Evolutionary conservation across 768 basidiomycete species (phyloP), one percentile per base, ranked within the genome.

Genomic region (Lepiota venenata): DNA sequence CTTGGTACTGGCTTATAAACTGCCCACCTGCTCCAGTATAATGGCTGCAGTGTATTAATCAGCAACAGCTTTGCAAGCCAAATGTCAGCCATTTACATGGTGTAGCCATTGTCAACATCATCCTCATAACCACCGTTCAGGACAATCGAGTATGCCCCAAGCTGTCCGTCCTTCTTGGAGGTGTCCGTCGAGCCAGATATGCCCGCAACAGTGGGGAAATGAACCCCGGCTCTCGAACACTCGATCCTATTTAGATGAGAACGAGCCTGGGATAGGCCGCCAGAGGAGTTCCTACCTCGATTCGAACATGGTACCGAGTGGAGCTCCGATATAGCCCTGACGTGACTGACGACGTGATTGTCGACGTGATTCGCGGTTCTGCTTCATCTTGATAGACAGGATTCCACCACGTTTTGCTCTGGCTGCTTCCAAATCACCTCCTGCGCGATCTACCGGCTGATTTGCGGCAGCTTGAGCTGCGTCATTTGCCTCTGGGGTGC

Each of bases 11-110:
- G 20, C 21, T 39, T 2, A 8, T 6, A 15, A 12, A 32, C 12
- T 25, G n/a, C 27, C 46, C 35, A 73, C 75, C 74, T 52, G 73
- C 69, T 14, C 75, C 75, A 29, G 74, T 75, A 55, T 77, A 76
- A 16, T 61, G 52, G 20, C 75, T 76, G 36, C n/a, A n/a, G n/a
- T 35, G 14, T 4, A 32, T 44, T 22, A 15, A 25, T 43, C 16
- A 41, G 29, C 52, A 8, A 22, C 4, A 44, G 35, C 25, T 18
- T 36, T 15, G 44, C 22, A 18, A 16, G 27, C 1, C 16, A 20
- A 48, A 37, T 29, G 5, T 15, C 45, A 16, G 22, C 32, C 9
- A 64, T 71, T 49, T 55, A 75, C 75, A 76, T 60, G 20, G 63
- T 61, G 2, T 75, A 67, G 7, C 77, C 76, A 0, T 67, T 45